Conservation (phyloP, 768 basidiomycete genomes). For the Epithele typhae region DNA sequence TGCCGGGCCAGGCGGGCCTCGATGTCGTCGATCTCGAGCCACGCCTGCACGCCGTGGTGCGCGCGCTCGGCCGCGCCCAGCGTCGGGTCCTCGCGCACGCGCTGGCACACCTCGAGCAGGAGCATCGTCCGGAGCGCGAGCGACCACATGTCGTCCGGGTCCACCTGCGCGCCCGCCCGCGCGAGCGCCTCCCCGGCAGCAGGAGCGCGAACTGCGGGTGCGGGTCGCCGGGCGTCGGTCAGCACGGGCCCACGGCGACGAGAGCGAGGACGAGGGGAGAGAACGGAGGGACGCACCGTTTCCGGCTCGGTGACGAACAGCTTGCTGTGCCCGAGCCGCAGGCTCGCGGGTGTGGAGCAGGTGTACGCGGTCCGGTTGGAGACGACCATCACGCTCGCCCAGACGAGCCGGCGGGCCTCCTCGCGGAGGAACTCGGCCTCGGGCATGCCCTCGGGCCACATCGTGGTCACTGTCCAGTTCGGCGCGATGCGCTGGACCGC, state of each 20-base stretch:
- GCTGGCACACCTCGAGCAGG: constrained; percentile 8
- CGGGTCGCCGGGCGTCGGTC: neutral
- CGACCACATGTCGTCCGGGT: constrained; percentile 11
- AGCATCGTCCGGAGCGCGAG: constrained; percentile 9
- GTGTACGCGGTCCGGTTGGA: constrained; percentile 36
- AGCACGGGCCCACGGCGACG: neutral
- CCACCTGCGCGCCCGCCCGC: constrained; percentile 17
- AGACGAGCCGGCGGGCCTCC: constrained; percentile 10
- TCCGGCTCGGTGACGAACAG: constrained; percentile 11
- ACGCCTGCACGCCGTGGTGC: constrained; percentile 10
- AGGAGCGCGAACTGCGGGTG: constrained; percentile 6
- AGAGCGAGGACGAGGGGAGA: neutral
- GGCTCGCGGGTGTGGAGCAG: constrained; percentile 27
- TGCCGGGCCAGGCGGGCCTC: constrained; percentile 7
- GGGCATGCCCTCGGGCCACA: constrained; percentile 9
- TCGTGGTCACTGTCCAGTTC: constrained; percentile 5
- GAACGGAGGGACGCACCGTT: neutral
- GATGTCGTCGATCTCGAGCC: constrained; percentile 14
- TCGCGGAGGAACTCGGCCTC: constrained; percentile 11
- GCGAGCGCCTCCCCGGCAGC: constrained; percentile 6
- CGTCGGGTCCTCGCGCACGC: constrained; percentile 1
- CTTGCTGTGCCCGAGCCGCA: neutral
- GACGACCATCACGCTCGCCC: constrained; percentile 31
- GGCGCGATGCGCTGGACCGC: constrained; percentile 9
- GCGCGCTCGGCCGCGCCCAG: constrained; percentile 10